A percentile compares a stretch with the other conserved stretches of the same genome.
Evolutionary conservation across 2,329 filamentous ascomycete species (phyloP).

Genomic region (Hypomyces rosellus): DNA sequence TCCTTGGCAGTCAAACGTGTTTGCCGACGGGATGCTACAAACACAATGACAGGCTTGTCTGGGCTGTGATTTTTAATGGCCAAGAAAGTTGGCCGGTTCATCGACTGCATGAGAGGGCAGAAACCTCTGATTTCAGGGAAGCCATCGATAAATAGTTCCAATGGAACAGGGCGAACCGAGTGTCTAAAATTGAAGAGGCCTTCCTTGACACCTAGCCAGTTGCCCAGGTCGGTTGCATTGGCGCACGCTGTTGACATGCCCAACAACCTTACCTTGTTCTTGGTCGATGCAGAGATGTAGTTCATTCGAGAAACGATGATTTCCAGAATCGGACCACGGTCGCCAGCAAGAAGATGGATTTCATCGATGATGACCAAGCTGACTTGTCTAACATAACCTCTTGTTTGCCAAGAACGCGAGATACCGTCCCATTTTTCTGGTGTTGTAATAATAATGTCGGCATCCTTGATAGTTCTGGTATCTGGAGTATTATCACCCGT

Average conservation of each 20-base stretch:
- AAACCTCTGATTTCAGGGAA: constrained; percentile 94
- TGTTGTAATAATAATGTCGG: constrained; percentile 96
- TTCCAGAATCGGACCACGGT: constrained; percentile 93
- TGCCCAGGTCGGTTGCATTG: constrained; percentile 87
- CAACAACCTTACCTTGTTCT: constrained; percentile 79
- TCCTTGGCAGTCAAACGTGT: constrained; percentile 93
- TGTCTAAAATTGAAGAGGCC: constrained; percentile 96
- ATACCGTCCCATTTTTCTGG: constrained; percentile 99
- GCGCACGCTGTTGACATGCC: constrained; percentile 99
- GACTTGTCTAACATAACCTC: constrained; percentile 91
- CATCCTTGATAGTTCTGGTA: constrained; percentile 88
- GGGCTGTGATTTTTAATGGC: constrained; percentile 96
- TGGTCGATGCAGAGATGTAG: constrained; percentile 92
- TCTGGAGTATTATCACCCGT: constrained; percentile 97
- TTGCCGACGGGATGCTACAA: constrained; percentile 91
- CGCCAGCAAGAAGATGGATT: constrained; percentile 93
- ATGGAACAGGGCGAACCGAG: constrained; percentile 88
- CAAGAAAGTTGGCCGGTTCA: constrained; percentile 95
- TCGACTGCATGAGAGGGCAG: constrained; percentile 96
- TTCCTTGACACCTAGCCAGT: constrained; percentile 96
- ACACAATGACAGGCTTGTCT: constrained; percentile 95
- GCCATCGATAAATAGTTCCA: constrained; percentile 96
- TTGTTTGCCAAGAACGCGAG: constrained; percentile 95
- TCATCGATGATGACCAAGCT: constrained; percentile 97
- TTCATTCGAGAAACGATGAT: constrained; percentile 97